Evolutionary conservation across 805 yeast species (phyloP).

Genomic region (Myxozyma nipponensis): DNA sequence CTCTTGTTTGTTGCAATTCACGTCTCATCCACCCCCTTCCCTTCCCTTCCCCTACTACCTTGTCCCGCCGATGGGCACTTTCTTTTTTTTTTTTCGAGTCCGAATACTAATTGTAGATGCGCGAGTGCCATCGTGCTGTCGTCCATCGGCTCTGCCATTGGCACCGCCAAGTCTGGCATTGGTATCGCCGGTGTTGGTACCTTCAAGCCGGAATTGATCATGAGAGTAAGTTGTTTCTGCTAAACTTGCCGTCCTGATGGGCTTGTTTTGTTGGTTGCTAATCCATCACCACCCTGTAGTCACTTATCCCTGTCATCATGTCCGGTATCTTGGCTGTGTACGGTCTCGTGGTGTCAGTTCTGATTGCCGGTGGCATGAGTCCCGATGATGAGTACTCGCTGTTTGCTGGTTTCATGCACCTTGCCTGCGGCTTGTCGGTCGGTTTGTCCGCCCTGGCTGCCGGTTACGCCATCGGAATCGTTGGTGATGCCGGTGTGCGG

Average conservation of each 20-base stretch:
- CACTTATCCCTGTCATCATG: conserved; percentile 92
- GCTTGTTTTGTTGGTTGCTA: neutral
- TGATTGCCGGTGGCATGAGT: conserved; percentile 63
- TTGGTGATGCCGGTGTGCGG: conserved; percentile 90
- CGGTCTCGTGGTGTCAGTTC: conserved; percentile 95
- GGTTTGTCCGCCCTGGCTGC: conserved; percentile 95
- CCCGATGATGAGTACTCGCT: conserved; percentile 43
- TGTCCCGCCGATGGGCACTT: too few species aligned
- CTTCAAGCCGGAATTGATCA: conserved; percentile 92
- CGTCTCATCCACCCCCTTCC: too few species aligned
- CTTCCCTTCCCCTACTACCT: too few species aligned
- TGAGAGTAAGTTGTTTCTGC: conserved; percentile 49
- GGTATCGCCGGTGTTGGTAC: conserved; percentile 99
- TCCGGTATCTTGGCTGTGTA: conserved; percentile 95
- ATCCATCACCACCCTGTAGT: conserved; percentile 2
- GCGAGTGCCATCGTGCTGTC: conserved; percentile 98
- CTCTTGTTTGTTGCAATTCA: too few species aligned
- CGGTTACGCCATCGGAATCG: conserved; percentile 94
- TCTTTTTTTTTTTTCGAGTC: too few species aligned
- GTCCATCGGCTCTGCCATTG: conserved; percentile 96
- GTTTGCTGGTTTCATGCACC: conserved; percentile 94
- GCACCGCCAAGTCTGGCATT: conserved; percentile 96
- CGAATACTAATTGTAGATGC: conserved; percentile 44
- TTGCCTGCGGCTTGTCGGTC: conserved; percentile 91
- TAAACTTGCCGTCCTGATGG: neutral